Percentiles rank a stretch among this genome's conserved stretches.
Evolutionary conservation across 83 land plant genomes (phyloP).

Genomic region (Larix sibirica): DNA sequence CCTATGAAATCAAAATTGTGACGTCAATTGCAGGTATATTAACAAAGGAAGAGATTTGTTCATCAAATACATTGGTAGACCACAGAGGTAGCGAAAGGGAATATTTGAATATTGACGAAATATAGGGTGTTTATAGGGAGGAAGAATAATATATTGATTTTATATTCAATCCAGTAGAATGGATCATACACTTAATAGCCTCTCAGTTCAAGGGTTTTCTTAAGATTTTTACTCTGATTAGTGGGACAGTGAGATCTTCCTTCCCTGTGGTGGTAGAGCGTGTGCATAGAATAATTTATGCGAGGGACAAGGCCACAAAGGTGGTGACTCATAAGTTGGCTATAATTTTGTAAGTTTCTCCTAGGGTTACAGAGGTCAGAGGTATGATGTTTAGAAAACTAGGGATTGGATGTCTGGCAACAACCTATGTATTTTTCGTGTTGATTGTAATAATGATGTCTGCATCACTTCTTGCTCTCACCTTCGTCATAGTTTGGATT

Average conservation of each 20-base stretch:
- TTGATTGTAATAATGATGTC: slow-evolving; percentile 30
- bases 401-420: slow-evolving; percentile 48
- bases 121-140: no score
- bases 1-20: no score
- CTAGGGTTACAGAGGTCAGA: slow-evolving; percentile 28
- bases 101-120: no score
- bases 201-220: no score
- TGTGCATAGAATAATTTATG: slow-evolving; percentile 20
- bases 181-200: no score
- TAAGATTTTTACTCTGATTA: no score
- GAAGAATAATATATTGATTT: no score
- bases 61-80: no score
- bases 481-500: slow-evolving; percentile 40
- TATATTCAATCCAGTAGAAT: no score
- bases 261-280: slow-evolving; percentile 23
- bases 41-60: no score
- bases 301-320: slow-evolving; percentile 21
- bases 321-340: neutral
- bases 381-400: slow-evolving; percentile 28
- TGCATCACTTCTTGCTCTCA: slow-evolving; percentile 30
- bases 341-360: slow-evolving; percentile 25
- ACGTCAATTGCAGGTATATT: no score
- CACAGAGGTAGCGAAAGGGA: no score
- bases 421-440: slow-evolving; percentile 28
- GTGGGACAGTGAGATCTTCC: slow-evolving; percentile 16